Conservation (phyloP, 2,329 filamentous ascomycete species). For the Epichloe scottii region DNA sequence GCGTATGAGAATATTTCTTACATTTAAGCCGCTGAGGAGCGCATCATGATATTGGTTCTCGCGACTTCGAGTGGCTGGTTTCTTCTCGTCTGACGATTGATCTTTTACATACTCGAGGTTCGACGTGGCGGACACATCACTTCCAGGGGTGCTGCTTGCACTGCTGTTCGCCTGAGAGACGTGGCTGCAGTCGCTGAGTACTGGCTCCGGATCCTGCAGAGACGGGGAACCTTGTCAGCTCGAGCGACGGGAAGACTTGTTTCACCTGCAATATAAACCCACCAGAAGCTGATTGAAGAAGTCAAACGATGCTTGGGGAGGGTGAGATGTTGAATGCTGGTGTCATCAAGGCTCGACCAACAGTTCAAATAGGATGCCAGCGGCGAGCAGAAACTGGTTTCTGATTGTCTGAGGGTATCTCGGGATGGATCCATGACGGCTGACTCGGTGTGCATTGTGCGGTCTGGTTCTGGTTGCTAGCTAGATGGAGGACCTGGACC, state of each 20-base stretch:
- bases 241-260: too few species aligned
- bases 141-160: slow-evolving; percentile 5
- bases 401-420: neutral
- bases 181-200: neutral
- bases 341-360: neutral
- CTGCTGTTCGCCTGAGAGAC: slow-evolving; percentile 4
- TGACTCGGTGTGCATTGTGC: neutral
- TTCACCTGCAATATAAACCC: neutral
- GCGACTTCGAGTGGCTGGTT: slow-evolving; percentile 22
- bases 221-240: too few species aligned
- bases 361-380: neutral
- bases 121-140: neutral
- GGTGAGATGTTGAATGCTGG: neutral
- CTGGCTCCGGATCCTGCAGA: neutral
- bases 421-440: neutral
- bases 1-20: slow-evolving; percentile 16
- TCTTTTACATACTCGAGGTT: neutral
- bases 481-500: neutral
- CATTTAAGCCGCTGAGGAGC: slow-evolving; percentile 34
- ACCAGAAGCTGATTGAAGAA: neutral
- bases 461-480: neutral
- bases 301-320: neutral
- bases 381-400: neutral
- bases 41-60: slow-evolving; percentile 42
- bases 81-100: neutral